Percentiles rank a stretch among this genome's conserved stretches.
phyloP scores from a whole-genome alignment of 2,329 filamentous ascomycete genomes.

The Nigrospora osmanthi region DNA sequence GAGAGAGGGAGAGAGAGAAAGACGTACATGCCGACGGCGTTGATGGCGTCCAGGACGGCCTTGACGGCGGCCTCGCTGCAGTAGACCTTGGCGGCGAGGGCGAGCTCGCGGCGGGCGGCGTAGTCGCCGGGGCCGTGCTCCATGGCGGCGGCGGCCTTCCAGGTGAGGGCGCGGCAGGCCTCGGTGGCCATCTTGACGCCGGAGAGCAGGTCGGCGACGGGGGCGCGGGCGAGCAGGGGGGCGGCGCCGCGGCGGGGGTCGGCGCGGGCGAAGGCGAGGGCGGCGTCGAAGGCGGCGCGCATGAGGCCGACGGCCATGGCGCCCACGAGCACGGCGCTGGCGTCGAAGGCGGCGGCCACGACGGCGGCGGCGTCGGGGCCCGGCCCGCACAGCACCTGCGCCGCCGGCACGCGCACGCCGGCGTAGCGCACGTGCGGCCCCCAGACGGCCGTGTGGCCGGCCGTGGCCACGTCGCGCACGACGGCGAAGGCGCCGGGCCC shows the following conservation, averaged over 20 bases:
- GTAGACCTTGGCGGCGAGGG: constrained; percentile 42
- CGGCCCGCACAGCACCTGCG: constrained; percentile 36
- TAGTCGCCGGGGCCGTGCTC: constrained; percentile 31
- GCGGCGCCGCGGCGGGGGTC: constrained; percentile 36
- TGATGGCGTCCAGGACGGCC: constrained; percentile 39
- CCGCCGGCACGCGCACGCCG: constrained; percentile 35
- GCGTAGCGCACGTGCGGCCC: constrained; percentile 41
- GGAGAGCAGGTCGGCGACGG: constrained; percentile 42
- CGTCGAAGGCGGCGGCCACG: constrained; percentile 33
- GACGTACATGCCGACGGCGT: constrained; percentile 39
- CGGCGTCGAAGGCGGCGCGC: constrained; percentile 43
- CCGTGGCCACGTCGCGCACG: constrained; percentile 32
- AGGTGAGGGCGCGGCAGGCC: constrained; percentile 38
- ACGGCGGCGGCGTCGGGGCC: constrained; percentile 35
- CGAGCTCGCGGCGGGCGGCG: constrained; percentile 32
- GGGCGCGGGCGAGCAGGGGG: constrained; percentile 38
- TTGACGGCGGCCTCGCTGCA: constrained; percentile 41
- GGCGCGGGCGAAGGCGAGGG: constrained; percentile 37
- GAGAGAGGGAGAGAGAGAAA: background rate
- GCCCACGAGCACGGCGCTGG: constrained; percentile 39
- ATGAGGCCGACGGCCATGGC: constrained; percentile 47
- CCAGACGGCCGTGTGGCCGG: constrained; percentile 38
- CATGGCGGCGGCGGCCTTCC: constrained; percentile 39
- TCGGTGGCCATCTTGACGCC: constrained; percentile 44
- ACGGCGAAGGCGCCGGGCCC: constrained; percentile 32